Evolutionary conservation across 1,284 basidiomycete species (phyloP).

Genomic region (Cutaneotrichosporon arboriforme): DNA sequence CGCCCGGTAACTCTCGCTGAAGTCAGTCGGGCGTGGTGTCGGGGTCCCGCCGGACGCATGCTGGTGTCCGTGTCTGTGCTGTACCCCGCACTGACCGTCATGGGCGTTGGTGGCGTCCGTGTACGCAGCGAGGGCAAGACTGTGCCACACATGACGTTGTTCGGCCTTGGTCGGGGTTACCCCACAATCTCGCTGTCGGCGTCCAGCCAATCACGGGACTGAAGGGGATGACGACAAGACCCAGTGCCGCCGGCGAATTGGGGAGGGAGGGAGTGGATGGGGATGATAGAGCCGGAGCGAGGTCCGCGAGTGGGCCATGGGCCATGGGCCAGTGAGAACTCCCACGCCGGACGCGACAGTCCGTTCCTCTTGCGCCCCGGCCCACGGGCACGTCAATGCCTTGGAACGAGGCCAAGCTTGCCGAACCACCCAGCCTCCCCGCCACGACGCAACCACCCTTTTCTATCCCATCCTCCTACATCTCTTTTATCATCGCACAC

Average conservation of each 20-base stretch:
- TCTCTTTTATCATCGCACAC: background rate
- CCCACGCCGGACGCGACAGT: background rate
- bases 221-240: background rate
- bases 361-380: background rate
- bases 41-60: background rate
- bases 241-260: background rate
- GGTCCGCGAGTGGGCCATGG: too few species aligned
- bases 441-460: too few species aligned
- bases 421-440: too few species aligned
- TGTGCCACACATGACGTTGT: background rate
- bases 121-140: too few species aligned
- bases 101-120: too few species aligned
- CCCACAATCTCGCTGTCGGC: background rate
- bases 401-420: too few species aligned
- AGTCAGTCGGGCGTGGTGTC: background rate
- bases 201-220: background rate
- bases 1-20: too few species aligned
- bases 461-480: background rate
- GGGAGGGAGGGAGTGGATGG: background rate
- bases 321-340: too few species aligned
- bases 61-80: background rate
- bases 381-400: too few species aligned
- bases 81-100: constrained; percentile 1
- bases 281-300: too few species aligned
- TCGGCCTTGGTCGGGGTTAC: constrained; percentile 8